Conservation (phyloP, 768 basidiomycete genomes). For the Suillus discolor region DNA sequence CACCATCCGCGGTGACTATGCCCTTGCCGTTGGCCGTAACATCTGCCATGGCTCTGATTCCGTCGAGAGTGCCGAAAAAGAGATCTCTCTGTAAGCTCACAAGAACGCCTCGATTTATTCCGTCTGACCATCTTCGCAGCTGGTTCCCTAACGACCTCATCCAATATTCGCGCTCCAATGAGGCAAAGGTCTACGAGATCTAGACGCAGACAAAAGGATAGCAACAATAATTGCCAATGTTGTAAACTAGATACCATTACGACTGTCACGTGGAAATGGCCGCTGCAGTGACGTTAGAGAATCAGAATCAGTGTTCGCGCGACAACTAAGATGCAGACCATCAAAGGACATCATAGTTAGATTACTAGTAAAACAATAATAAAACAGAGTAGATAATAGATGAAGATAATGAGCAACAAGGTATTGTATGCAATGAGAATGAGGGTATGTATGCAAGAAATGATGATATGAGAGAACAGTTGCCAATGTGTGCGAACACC, state of each 20-base stretch:
- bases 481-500: constrained; percentile 11
- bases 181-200: constrained; percentile 80
- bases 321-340: background rate
- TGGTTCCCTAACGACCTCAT: constrained; percentile 91
- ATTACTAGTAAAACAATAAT: constrained; percentile 5
- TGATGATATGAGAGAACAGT: constrained; percentile 11
- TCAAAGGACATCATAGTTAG: background rate
- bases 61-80: constrained; percentile 89
- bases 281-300: background rate
- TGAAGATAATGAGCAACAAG: constrained; percentile 10
- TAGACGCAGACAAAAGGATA: constrained; percentile 3
- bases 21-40: constrained; percentile 93
- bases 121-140: constrained; percentile 37
- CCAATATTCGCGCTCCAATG: constrained; percentile 68
- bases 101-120: background rate
- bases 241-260: constrained; percentile 23
- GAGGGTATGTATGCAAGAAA: constrained; percentile 29
- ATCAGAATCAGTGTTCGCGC: background rate
- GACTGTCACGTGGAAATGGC: background rate
- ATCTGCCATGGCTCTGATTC: constrained; percentile 92
- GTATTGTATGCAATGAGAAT: constrained; percentile 23
- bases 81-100: constrained; percentile 80
- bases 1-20: constrained; percentile 95
- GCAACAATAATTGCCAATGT: constrained; percentile 4
- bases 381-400: constrained; percentile 7